Evolutionary conservation across 352 stramenopile species (phyloP).

Genomic region (Lagenidium giganteum): DNA sequence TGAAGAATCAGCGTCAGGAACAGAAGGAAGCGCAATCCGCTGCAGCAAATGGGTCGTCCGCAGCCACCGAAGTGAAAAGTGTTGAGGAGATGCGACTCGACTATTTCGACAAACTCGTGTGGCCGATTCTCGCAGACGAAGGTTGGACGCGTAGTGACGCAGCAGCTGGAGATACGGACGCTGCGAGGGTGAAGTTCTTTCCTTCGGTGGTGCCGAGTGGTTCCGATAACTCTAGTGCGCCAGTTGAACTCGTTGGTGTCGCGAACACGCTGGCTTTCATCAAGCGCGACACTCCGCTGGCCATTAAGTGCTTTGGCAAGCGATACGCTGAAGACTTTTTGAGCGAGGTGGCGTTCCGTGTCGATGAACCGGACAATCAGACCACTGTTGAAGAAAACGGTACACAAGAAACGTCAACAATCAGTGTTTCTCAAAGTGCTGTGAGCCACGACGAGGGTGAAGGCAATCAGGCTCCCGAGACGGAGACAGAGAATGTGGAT

Average conservation of each 20-base stretch:
- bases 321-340: slow-evolving; percentile 43
- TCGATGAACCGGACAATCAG: slow-evolving; percentile 8
- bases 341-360: slow-evolving; percentile 28
- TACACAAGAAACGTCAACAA: background rate
- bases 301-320: slow-evolving; percentile 67
- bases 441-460: background rate
- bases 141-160: slow-evolving; percentile 59
- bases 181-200: slow-evolving; percentile 35
- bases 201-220: slow-evolving; percentile 12
- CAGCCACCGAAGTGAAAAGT: slow-evolving; percentile 4
- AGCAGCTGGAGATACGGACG: slow-evolving; percentile 23
- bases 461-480: background rate
- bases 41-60: slow-evolving; percentile 3
- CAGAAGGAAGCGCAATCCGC: slow-evolving; percentile 7
- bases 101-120: slow-evolving; percentile 79
- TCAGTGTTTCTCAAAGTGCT: background rate
- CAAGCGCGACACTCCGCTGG: slow-evolving; percentile 30
- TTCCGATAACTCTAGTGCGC: slow-evolving; percentile 9
- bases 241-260: slow-evolving; percentile 39
- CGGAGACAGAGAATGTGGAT: background rate
- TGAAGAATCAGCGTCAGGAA: slow-evolving; percentile 47
- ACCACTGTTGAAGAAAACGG: background rate
- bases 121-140: slow-evolving; percentile 67
- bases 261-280: slow-evolving; percentile 55
- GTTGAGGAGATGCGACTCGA: slow-evolving; percentile 29